Evolutionary conservation across 192 early-diverging fungal genomes (phyloP), one percentile per base, ranked within the genome.

Genomic region (Coemansia sp.): DNA sequence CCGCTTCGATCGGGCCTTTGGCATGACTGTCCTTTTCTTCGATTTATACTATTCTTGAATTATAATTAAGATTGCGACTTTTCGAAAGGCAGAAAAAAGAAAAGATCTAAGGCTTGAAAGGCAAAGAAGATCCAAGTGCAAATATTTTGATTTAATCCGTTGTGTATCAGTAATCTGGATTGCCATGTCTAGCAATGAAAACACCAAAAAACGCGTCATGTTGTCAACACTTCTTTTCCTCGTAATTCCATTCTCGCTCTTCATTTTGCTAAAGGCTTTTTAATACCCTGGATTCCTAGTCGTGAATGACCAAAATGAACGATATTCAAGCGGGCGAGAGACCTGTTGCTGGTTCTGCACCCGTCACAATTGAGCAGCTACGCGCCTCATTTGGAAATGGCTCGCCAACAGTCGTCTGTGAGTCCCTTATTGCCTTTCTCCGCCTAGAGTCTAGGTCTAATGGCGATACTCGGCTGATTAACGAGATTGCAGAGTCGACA

Each of bases 311-410:
- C 4, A 17, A 13, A 4, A 50, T 50, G 48, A 50, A 25, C 10
- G 49, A 52, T 8, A 22, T 25, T 36, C 34, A 14, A 15, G 55
- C 35, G 34, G 34, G 23, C 29, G 55, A n/a, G 8, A 14, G 19
- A 4, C 29, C 61, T 19, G 46, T 35, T n/a, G 54, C 59, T 14
- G 69, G 61, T 34, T 38, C 38, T 9, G 53, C 45, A 5, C 33
- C 58, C 17, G 59, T 79, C n/a, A 73, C 76, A 38, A 57, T 74
- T 22, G 68, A 79, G 59, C 69, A 68, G 41, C 48, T 79, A 65
- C 67, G 71, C 13, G 63, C 64, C 38, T 64, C 76, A 2, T 74
- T 79, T 65, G 61, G 59, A 41, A 52, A 62, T 49, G 72, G 69
- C 17, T 53, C 72, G 43, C 71, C 76, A 20, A 57, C 62, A 5